Evolutionary conservation across 495 filamentous ascomycete genomes (phyloP), one percentile per base, ranked within the genome.

Genomic region (Poronia punctata): DNA sequence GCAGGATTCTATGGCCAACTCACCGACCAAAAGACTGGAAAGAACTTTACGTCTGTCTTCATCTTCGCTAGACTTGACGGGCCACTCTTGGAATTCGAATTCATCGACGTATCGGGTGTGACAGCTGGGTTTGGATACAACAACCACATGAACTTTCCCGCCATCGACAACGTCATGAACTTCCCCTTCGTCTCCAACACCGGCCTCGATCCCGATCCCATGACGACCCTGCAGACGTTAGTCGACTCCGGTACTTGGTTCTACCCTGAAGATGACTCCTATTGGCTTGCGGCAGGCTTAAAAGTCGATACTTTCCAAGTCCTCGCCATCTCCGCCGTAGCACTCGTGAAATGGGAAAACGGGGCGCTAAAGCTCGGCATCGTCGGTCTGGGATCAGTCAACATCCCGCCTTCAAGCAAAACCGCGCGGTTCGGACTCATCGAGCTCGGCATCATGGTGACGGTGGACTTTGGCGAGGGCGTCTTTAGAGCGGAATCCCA

Each of bases 101-200:
- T 64, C 41, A 66, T 60, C 2, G 51, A 49, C 11, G 55, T 72
- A 17, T 50, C 46, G 0, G 66, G 64, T 7, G 35, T 72, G 6
- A 46, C 45, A 0, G 56, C 46, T 16, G 68, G 67, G 0, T 66
- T 72, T 17, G 70, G 70, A 1, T 69, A 67, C 46, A 69, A 72
- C 38, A 53, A 39, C 5, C 22, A 34, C 3, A 26, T 69, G 0
- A 46, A 38, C 3, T 23, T 54, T 10, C 69, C 64, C 5, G 47
- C 40, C 0, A 39, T 55, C 8, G 45, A 55, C 4, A 28, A 62
- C 3, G 37, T 74, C 1, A 17, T 32, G 3, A 3, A 53, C 10
- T 68, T 66, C 39, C 66, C 67, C 0, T 60, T 73, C 19, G 33
- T 70, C 9, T 23, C 42, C 5, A 15, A 25, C 22, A n/a, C 24